These are phyloP conservation scores for Hypomontagnella submonticulosa DNA, from an alignment of 495 filamentous ascomycete genomes.

Conservation along the genomic window DNA sequence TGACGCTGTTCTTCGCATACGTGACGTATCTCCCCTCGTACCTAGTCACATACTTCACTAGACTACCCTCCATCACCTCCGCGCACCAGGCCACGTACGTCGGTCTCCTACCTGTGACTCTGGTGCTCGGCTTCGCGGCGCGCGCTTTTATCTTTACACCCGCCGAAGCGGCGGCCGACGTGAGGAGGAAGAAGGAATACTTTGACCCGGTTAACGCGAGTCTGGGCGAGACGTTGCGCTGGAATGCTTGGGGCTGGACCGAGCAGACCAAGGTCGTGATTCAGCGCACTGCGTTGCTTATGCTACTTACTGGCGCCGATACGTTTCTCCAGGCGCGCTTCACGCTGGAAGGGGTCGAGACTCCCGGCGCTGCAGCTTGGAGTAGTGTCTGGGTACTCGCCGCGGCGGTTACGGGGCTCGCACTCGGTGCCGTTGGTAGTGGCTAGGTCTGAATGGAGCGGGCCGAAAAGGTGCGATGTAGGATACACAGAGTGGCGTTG, in stretches of 20 bases:
- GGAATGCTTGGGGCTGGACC: slow-evolving; percentile 70
- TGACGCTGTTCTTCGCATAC: slow-evolving; percentile 71
- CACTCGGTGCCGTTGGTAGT: slow-evolving; percentile 65
- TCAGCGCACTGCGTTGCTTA: slow-evolving; percentile 69
- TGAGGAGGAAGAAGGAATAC: slow-evolving; percentile 25
- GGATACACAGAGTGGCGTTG: too few species aligned
- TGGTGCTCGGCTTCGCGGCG: slow-evolving; percentile 71
- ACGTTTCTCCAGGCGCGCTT: slow-evolving; percentile 72
- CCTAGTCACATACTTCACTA: slow-evolving; percentile 75
- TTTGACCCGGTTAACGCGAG: slow-evolving; percentile 66
- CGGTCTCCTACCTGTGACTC: slow-evolving; percentile 64
- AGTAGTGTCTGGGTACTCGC: slow-evolving; percentile 75
- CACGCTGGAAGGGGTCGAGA: slow-evolving; percentile 73
- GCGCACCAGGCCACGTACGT: slow-evolving; percentile 69
- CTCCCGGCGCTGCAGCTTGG: slow-evolving; percentile 74
- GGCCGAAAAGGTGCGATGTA: background rate
- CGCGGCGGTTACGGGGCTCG: slow-evolving; percentile 65
- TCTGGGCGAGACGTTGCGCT: slow-evolving; percentile 68
- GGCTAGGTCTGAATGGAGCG: slow-evolving; percentile 42
- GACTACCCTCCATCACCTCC: slow-evolving; percentile 69
- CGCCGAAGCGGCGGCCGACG: slow-evolving; percentile 59
- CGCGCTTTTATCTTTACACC: slow-evolving; percentile 80
- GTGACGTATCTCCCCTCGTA: slow-evolving; percentile 71
- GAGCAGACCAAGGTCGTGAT: slow-evolving; percentile 72
- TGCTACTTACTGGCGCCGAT: slow-evolving; percentile 65